These are phyloP conservation scores for Nothopassalora personata DNA, from an alignment of 2,329 filamentous ascomycete species.

Conservation along the genomic window DNA sequence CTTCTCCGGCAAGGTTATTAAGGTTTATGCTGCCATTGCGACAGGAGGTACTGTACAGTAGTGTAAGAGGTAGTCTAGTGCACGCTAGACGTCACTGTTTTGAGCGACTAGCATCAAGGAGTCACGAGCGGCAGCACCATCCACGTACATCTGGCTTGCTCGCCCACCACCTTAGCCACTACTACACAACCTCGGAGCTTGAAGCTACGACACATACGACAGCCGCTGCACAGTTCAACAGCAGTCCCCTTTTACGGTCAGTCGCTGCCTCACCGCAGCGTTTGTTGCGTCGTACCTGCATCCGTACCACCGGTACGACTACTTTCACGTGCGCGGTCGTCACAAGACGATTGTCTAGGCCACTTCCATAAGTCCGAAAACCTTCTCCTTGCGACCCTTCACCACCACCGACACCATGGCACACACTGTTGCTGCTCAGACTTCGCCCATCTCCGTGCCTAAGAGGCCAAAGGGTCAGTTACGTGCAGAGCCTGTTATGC, in stretches of 20 bases:
- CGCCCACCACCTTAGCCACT: background rate
- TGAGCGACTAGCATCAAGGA: background rate
- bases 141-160: background rate
- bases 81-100: background rate
- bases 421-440: conserved; percentile 23
- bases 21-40: background rate
- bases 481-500: background rate
- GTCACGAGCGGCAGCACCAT: background rate
- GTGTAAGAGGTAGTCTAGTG: too few species aligned
- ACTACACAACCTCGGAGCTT: background rate
- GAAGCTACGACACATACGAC: background rate
- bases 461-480: conserved; percentile 43
- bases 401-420: conserved; percentile 22
- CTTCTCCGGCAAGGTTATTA: background rate
- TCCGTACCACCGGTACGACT: background rate
- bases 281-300: background rate
- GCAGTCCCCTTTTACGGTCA: background rate
- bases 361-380: background rate
- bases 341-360: conserved; percentile 1
- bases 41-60: background rate
- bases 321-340: background rate
- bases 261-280: background rate
- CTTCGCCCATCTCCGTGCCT: conserved; percentile 28
- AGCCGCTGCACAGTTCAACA: background rate
- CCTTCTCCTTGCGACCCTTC: background rate